These are phyloP conservation scores for Irpex lacteus DNA, from an alignment of 1,284 basidiomycete genomes.

Conservation along the genomic window DNA sequence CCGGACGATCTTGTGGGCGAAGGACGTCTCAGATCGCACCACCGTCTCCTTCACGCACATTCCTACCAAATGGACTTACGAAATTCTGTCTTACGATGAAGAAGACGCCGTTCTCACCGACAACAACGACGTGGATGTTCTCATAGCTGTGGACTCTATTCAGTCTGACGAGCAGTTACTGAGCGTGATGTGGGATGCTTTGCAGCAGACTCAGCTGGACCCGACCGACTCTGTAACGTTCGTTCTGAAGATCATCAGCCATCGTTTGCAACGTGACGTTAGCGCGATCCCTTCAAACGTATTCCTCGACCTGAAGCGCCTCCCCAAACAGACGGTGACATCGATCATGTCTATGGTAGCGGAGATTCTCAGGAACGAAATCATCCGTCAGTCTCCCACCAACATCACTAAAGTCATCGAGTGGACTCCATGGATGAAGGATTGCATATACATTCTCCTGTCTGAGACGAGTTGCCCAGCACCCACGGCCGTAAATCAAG, in stretches of 20 bases:
- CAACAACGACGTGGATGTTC: constrained; percentile 5
- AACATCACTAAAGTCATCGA: neutral
- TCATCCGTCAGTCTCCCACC: neutral
- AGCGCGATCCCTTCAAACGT: neutral
- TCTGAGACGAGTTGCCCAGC: neutral
- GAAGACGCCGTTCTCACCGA: constrained; percentile 6
- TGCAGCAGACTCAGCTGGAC: neutral
- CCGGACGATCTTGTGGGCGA: neutral
- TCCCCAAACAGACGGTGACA: neutral
- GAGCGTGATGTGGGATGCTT: neutral
- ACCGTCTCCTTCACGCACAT: neutral
- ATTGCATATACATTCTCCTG: neutral
- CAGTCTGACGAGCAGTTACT: constrained; percentile 12
- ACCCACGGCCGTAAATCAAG: neutral
- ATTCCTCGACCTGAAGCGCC: neutral
- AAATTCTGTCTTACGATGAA: constrained; percentile 3
- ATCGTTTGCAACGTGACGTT: neutral
- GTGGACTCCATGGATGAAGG: constrained; percentile 1
- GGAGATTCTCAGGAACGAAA: neutral
- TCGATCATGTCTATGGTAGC: neutral
- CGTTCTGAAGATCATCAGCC: constrained; percentile 1
- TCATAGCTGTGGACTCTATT: constrained; percentile 11
- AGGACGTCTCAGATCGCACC: neutral
- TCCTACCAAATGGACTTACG: neutral
- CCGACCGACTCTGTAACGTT: constrained; percentile 2